Evolutionary conservation across 2,329 filamentous ascomycete genomes (phyloP), one percentile per base, ranked within the genome.

Genomic region (Nannizziopsis arthrosporioides): DNA sequence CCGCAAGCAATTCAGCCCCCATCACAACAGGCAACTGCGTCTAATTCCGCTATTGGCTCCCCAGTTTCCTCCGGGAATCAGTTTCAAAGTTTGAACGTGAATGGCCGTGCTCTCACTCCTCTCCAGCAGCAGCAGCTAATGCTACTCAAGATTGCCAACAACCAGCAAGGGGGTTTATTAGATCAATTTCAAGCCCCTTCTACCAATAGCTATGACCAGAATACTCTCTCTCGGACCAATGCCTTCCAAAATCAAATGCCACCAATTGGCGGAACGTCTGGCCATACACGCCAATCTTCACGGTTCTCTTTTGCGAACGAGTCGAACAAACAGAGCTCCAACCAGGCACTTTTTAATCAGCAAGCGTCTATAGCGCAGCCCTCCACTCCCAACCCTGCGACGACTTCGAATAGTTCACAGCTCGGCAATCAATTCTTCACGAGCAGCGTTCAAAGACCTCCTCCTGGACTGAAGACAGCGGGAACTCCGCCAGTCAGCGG

Each of bases 391-490:
- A 68, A 67, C 43, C 63, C 65, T 9, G 56, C 68, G 32, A 59
- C 62, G 9, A 61, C 63, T 3, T 63, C 65, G 11, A 64, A 58
- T 38, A 61, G 63, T 19, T 66, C 68, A 52, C 65, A 67, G 22
- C 63, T 76, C 44, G 66, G 74, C 55, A 78, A 75, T 54, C 84
- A 85, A 54, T 92, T 87, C 63, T 95, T 92, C 64, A 78, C 82
- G 42, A 82, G 80, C 47, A 85, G 85, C 8, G 87, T 95, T 60
- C 87, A 93, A 59, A 90, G 89, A 2, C 92, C 93, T 22, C 92
- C 92, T 51, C 93, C 92, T 0, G 92, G 92, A 8, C 74, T 98
- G 22, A 98, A 98, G 70, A 93, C 90, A 17, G 89, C 89, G 2
- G 87, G 88, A 37, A 96, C 90, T 14, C 90, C 92, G 50, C 90